These are phyloP conservation scores for Annulohypoxylon maeteangense DNA, from an alignment of 495 filamentous ascomycete genomes.

Conservation along the genomic window DNA sequence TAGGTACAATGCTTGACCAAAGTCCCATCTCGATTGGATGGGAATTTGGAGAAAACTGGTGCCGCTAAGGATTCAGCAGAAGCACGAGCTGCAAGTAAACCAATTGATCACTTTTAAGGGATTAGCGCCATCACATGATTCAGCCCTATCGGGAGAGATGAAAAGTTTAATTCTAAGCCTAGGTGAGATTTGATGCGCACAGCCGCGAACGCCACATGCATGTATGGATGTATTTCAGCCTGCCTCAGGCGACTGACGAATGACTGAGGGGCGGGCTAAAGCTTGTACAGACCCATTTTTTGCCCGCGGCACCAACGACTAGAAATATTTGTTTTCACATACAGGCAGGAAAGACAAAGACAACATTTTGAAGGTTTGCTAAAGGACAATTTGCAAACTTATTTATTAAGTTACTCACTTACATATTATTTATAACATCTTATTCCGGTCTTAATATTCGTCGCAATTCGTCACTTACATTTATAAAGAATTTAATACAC, in stretches of 20 bases:
- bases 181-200: slow-evolving; percentile 23
- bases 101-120: slow-evolving; percentile 1
- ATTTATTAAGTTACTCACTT: background rate
- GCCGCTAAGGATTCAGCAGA: slow-evolving; percentile 3
- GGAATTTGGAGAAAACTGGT: slow-evolving; percentile 18
- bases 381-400: background rate
- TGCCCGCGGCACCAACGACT: slow-evolving; percentile 1
- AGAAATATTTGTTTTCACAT: background rate
- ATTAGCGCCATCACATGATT: slow-evolving; percentile 47
- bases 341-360: background rate
- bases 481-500: background rate
- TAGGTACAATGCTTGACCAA: slow-evolving; percentile 4
- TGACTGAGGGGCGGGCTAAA: slow-evolving; percentile 15
- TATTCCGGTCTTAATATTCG: background rate
- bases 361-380: background rate
- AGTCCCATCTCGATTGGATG: slow-evolving; percentile 31
- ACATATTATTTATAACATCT: too few species aligned
- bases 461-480: background rate
- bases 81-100: slow-evolving; percentile 22
- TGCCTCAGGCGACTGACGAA: background rate
- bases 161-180: slow-evolving; percentile 18
- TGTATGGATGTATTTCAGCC: too few species aligned
- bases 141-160: slow-evolving; percentile 44
- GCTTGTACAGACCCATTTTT: slow-evolving; percentile 22
- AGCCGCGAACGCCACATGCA: slow-evolving; percentile 32